Evolutionary conservation across 352 stramenopile species (phyloP).

Genomic region (Phytophthora pini): DNA sequence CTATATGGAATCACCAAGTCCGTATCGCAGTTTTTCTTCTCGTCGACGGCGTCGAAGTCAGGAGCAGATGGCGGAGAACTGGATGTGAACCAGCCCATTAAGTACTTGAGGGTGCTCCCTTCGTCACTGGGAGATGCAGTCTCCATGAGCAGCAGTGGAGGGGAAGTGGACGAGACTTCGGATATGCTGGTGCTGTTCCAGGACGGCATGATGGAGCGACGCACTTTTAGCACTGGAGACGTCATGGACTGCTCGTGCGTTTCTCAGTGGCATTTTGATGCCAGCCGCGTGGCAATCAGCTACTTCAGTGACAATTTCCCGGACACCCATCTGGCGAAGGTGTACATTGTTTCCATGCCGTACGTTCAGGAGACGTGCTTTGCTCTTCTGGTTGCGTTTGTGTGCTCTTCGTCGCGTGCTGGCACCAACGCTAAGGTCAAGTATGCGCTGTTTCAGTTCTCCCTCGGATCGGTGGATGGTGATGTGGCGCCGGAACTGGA

Average conservation of each 20-base stretch:
- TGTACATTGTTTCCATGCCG: conserved; percentile 70
- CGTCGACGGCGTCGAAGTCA: conserved; percentile 38
- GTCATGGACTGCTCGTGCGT: conserved; percentile 68
- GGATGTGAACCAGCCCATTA: conserved; percentile 61
- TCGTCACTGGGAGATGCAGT: conserved; percentile 26
- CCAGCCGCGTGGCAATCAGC: conserved; percentile 59
- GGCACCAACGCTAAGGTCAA: conserved; percentile 52
- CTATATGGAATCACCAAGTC: conserved; percentile 76
- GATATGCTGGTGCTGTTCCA: conserved; percentile 78
- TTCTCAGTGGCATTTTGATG: conserved; percentile 68
- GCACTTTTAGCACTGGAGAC: conserved; percentile 71
- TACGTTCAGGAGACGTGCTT: conserved; percentile 70
- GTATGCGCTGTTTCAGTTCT: conserved; percentile 80
- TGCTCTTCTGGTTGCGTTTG: conserved; percentile 67
- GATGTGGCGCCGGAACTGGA: conserved; percentile 46
- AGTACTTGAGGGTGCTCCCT: conserved; percentile 58
- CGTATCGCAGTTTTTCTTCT: conserved; percentile 83
- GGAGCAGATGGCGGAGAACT: conserved; percentile 40
- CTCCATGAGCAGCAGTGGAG: conserved; percentile 25
- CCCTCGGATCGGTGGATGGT: conserved; percentile 38
- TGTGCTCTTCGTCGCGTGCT: conserved; percentile 58
- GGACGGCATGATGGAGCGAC: conserved; percentile 69
- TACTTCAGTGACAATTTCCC: conserved; percentile 82
- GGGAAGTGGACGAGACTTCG: conserved; percentile 43
- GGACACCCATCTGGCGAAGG: conserved; percentile 61